These are phyloP conservation scores for Vachellia pachyceras DNA, from an alignment of 306 rosid species.

Conservation along the genomic window DNA sequence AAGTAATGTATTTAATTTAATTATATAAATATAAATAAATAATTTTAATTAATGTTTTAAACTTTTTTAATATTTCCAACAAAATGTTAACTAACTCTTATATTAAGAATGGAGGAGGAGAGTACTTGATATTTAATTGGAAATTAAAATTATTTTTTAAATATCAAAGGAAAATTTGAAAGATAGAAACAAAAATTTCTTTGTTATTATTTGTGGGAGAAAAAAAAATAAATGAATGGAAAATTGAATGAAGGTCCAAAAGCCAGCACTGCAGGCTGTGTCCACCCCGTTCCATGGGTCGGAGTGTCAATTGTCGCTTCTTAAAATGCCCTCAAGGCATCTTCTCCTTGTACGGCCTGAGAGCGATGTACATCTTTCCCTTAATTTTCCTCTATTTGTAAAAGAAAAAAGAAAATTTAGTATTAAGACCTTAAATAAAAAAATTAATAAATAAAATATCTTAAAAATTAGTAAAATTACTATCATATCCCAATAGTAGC, in stretches of 20 bases:
- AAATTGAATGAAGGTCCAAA: conserved; percentile 65
- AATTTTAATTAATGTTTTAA: no score
- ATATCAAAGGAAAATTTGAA: not conserved
- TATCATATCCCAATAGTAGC: no score
- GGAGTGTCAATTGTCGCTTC: conserved; percentile 73
- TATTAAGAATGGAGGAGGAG: no score
- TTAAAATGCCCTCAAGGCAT: conserved; percentile 52
- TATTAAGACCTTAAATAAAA: no score
- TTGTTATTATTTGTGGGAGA: not conserved
- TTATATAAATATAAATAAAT: no score
- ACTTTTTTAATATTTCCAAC: no score
- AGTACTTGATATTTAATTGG: no score
- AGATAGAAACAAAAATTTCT: not conserved
- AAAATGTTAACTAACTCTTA: no score
- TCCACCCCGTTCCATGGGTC: conserved; percentile 65
- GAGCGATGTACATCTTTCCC: conserved; percentile 34
- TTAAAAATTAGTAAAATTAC: no score
- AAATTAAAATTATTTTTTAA: not conserved
- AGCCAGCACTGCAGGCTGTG: conserved; percentile 72
- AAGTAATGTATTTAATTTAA: no score
- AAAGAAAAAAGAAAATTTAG: no score
- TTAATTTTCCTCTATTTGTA: not conserved
- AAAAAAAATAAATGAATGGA: not conserved
- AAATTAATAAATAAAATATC: no score
- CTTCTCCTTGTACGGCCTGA: not conserved